A percentile compares a stretch with the other conserved stretches of the same genome.
Conservation (phyloP, 352 stramenopile species). For the Blastocystis sp. region DNA sequence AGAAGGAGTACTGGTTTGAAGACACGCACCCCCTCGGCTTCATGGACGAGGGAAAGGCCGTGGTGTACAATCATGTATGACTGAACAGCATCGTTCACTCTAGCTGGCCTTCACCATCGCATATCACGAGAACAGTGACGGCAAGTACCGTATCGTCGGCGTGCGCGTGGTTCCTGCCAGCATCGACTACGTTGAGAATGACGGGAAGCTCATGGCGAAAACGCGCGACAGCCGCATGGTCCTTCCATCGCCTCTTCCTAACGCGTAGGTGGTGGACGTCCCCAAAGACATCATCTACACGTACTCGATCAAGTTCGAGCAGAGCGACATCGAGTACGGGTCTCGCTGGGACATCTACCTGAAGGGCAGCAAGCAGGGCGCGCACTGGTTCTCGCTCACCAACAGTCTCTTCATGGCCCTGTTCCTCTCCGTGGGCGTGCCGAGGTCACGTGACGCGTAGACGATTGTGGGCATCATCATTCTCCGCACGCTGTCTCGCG, state of each 20-base stretch:
- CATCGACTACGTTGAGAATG: constrained; percentile 76
- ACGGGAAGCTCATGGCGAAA: constrained; percentile 62
- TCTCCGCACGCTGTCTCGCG: constrained; percentile 95
- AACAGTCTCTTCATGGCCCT: constrained; percentile 99
- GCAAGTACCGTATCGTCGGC: constrained; percentile 82
- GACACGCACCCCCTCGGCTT: constrained; percentile 89
- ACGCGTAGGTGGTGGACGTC: constrained; percentile 86
- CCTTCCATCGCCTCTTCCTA: constrained; percentile 80
- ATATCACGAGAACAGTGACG: constrained; percentile 76
- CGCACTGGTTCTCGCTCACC: constrained; percentile 99
- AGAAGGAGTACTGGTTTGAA: constrained; percentile 82
- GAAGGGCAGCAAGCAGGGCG: constrained; percentile 86
- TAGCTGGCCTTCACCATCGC: constrained; percentile 66
- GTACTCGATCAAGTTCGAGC: constrained; percentile 95
- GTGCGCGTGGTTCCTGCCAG: constrained; percentile 76
- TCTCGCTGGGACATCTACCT: constrained; percentile 99
- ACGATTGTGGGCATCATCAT: constrained; percentile 99
- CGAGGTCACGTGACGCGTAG: neutral
- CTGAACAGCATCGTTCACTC: constrained; percentile 89
- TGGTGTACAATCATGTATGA: constrained; percentile 96
- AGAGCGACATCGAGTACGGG: constrained; percentile 91
- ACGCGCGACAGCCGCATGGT: neutral
- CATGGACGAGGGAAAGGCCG: constrained; percentile 85
- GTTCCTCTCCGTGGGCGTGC: constrained; percentile 88
- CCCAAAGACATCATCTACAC: constrained; percentile 93